Percentiles rank a stretch among this genome's conserved stretches.
phyloP scores from a whole-genome alignment of 2,329 filamentous ascomycete species.

The Colletotrichum australisinense region DNA sequence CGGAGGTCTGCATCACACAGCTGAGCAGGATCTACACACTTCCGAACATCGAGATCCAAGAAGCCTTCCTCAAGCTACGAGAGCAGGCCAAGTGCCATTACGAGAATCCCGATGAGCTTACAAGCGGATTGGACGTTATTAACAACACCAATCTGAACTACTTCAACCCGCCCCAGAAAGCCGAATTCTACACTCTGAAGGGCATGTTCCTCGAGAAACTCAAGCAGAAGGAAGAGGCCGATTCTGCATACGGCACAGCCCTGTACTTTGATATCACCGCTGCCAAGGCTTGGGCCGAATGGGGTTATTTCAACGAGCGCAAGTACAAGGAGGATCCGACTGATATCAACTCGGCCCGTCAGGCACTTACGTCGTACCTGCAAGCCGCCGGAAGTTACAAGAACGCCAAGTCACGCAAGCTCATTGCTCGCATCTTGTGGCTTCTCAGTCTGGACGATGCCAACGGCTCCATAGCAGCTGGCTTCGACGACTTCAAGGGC shows the following conservation, averaged over 20 bases:
- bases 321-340: conserved; percentile 92
- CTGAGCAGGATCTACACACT: conserved; percentile 98
- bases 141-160: conserved; percentile 99
- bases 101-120: conserved; percentile 92
- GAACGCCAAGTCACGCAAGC: conserved; percentile 93
- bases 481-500: conserved; percentile 96
- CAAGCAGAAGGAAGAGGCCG: conserved; percentile 88
- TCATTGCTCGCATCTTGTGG: conserved; percentile 95
- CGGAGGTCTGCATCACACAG: conserved; percentile 97
- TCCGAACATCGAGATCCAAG: conserved; percentile 99
- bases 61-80: conserved; percentile 97
- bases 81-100: conserved; percentile 99
- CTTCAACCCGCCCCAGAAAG: conserved; percentile 95
- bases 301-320: conserved; percentile 97
- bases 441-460: conserved; percentile 92
- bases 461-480: conserved; percentile 82
- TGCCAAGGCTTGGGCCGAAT: conserved; percentile 98
- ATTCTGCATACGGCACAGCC: conserved; percentile 93
- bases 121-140: conserved; percentile 94
- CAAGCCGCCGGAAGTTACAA: conserved; percentile 97
- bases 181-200: conserved; percentile 98
- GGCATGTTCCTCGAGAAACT: conserved; percentile 99
- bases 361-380: conserved; percentile 94
- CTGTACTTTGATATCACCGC: conserved; percentile 95
- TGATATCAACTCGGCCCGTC: conserved; percentile 85